Base-by-base conservation (phyloP, 768 basidiomycete genomes). In the Suillus luteus region DNA sequence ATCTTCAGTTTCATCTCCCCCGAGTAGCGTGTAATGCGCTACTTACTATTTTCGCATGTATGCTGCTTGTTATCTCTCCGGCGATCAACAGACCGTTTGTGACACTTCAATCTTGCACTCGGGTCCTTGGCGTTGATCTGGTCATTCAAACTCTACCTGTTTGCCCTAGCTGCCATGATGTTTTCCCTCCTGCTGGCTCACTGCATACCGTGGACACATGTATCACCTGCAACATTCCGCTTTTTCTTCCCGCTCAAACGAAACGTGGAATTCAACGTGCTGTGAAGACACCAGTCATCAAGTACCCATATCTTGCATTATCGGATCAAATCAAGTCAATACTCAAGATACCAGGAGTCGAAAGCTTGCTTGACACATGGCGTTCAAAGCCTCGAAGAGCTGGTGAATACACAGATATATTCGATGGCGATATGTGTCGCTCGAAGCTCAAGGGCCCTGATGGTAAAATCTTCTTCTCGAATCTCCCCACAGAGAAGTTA, bases 391-490 rank as follows among this genome's bases (percentile, higher is more conserved):
- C 62, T 0, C 60, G 66, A 0, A 9, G n/a, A 1, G 33, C 59
- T 1, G 73, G 71, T 1, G 17, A 59, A 17, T 70, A 68, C 55
- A 62, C 15, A 2, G 68, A 72, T 62, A 72, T 75, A 27, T 73
- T 76, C 38, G 71, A 78, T 61, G 75, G 76, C 0, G 59, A 63
- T 3, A 58, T 77, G 1, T 70, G 68, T 40, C 61, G 64, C 22
- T 62, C 15, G 0, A 35, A 60, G 9, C 59, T 79, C 0, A 55
- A 58, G 11, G 72, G 65, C 1, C 69, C 65, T 0, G 74, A 76
- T 64, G 73, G 72, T 3, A 52, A 22, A 0, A 60, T 59, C 0
- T 79, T 79, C 62, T 79, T 78, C 52, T 64, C 41, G 2, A 60
- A 61, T 17, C 63, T 63, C 2, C 9, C 38, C 59, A 49, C 60